Evolutionary conservation across 2,329 filamentous ascomycete genomes (phyloP).

Genomic region (Davidsoniella neocaledoniae): DNA sequence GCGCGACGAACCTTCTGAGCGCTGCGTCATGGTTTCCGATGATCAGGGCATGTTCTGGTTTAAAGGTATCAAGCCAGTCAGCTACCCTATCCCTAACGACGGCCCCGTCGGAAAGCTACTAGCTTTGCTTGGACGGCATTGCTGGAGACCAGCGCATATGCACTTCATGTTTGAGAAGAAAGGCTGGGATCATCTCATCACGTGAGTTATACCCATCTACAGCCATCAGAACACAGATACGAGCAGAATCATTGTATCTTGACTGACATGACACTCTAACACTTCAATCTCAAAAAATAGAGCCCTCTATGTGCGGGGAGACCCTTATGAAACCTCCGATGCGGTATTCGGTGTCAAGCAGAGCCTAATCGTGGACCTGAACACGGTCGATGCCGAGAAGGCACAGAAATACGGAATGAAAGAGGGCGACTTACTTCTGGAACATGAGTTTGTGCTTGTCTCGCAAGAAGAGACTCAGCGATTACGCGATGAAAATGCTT

Average conservation of each 20-base stretch:
- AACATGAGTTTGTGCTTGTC: constrained; percentile 64
- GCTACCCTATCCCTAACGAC: constrained; percentile 72
- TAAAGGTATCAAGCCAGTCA: constrained; percentile 66
- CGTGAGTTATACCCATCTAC: constrained; percentile 35
- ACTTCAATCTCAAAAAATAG: constrained; percentile 22
- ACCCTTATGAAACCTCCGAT: constrained; percentile 69
- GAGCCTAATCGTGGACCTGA: constrained; percentile 52
- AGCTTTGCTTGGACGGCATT: constrained; percentile 50
- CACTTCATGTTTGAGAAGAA: constrained; percentile 80
- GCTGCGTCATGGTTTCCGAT: constrained; percentile 18
- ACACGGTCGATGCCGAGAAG: constrained; percentile 32
- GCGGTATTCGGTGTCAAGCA: constrained; percentile 80
- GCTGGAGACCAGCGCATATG: constrained; percentile 61
- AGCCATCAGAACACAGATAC: neutral
- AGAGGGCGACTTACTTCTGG: constrained; percentile 45
- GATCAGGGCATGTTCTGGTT: constrained; percentile 50
- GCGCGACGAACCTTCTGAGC: constrained; percentile 25
- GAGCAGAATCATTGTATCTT: neutral
- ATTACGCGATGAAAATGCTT: constrained; percentile 46
- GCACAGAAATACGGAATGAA: constrained; percentile 46
- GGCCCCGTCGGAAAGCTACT: constrained; percentile 66
- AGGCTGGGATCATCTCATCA: constrained; percentile 66
- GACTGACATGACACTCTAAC: neutral
- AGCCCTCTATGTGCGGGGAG: constrained; percentile 59
- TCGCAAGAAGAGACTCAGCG: constrained; percentile 50